Base-by-base conservation (phyloP, 164 flowering plant genomes). In the Aristolochia fimbriata region DNA sequence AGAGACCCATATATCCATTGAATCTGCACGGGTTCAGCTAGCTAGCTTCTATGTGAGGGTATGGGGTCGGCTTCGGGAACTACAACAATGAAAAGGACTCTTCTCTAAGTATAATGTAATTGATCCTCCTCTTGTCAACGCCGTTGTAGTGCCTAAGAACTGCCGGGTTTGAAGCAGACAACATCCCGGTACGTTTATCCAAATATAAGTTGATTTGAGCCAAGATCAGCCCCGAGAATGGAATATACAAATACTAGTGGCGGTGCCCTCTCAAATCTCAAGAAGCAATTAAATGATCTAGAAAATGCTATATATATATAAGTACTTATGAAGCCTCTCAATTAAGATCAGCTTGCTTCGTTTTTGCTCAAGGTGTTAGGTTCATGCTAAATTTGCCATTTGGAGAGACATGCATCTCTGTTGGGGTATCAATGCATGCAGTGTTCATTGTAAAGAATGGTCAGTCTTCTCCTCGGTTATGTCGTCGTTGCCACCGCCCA, bases 21-120 rank as follows among this genome's bases (percentile, higher is more conserved):
- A 86, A 85, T 66, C 45, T 85, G 2, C 91, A 86, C 68, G 92
- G 88, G 0, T 64, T 52, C 23, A n/a, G n/a, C n/a, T n/a, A n/a
- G n/a, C n/a, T n/a, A 80, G 74, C 47, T 83, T 86, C 62, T 82
- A 76, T 19, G 81, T 82, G 12, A 87, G 83, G 49, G 93, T 89
- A 0, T 56, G 47, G 57, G n/a, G n/a, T n/a, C n/a, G 88, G 88
- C 3, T 63, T 82, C 15, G 93, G 87, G 7, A 86, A 79, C 47
- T 86, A 71, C 51, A 71, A 86, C 47, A 37, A 48, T 3, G 17
- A 48, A 0, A 77, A 55, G 55, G 89, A 86, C 48, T 83, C 85
- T 22, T n/a, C n/a, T 19, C 43, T 22, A 53, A 47, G 10, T 86
- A 74, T 59, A 86, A 86, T 64, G 71, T 82, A 6, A 76, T 81